phyloP scores from a whole-genome alignment of 306 rosid genomes.

The Inga laurina region DNA sequence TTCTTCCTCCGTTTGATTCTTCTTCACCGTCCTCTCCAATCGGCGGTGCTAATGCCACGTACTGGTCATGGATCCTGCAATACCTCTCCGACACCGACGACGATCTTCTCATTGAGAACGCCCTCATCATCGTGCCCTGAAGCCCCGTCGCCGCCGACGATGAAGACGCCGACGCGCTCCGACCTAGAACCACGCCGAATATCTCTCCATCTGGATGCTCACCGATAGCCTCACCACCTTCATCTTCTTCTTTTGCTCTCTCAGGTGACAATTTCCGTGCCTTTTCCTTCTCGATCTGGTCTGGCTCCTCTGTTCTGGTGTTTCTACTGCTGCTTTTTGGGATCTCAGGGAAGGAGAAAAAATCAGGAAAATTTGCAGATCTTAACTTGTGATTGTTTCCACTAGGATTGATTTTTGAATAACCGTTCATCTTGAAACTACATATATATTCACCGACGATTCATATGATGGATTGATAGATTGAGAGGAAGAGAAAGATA shows the following conservation, averaged over 20 bases:
- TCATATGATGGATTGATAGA: neutral
- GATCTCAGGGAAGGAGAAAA: constrained; percentile 34
- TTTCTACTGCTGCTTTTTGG: neutral
- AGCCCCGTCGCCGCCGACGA: constrained; percentile 33
- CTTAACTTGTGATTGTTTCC: constrained; percentile 44
- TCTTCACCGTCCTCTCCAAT: constrained; percentile 25
- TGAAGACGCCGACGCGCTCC: constrained; percentile 56
- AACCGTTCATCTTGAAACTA: constrained; percentile 40
- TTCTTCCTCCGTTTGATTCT: neutral
- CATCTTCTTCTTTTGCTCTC: neutral
- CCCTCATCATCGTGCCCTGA: constrained; percentile 57
- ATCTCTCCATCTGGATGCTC: constrained; percentile 36
- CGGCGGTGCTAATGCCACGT: constrained; percentile 38
- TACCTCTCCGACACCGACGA: constrained; percentile 81
- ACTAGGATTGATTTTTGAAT: constrained; percentile 50
- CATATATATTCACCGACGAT: too few relatives aligned
- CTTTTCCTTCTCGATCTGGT: constrained; percentile 12
- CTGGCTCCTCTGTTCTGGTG: neutral
- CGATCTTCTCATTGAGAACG: constrained; percentile 72
- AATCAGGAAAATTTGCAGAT: constrained; percentile 59
- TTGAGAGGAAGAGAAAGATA: neutral
- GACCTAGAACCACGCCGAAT: constrained; percentile 37
- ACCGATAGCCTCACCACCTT: neutral
- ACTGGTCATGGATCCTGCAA: constrained; percentile 75
- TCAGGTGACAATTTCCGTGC: neutral